Conservation (phyloP, 2,329 filamentous ascomycete species). For the Cytospora piceicola region DNA sequence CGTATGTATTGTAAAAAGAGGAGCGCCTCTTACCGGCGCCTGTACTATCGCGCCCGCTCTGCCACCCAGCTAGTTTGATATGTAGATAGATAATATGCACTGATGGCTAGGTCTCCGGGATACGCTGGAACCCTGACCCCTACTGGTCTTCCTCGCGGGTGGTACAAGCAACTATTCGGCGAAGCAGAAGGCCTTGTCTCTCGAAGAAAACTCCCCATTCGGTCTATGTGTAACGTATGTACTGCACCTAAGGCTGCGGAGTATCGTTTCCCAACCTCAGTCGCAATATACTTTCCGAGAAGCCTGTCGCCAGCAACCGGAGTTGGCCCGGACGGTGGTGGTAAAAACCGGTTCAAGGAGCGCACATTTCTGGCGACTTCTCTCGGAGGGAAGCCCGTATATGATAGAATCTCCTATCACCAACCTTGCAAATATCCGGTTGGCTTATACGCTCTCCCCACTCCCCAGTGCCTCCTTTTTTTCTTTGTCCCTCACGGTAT, state of each 20-base stretch:
- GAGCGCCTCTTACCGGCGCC: too few species aligned
- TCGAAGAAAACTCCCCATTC: neutral
- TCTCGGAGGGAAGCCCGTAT: neutral
- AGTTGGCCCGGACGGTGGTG: too few species aligned
- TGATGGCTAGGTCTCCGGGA: neutral
- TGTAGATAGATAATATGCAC: neutral
- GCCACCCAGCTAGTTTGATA: neutral
- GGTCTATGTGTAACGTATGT: neutral
- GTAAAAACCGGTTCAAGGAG: conserved; percentile 1
- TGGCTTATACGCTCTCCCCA: neutral
- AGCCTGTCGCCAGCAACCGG: neutral
- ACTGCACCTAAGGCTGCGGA: neutral
- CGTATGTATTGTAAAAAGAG: too few species aligned
- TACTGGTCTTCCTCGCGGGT: neutral
- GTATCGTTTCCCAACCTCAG: neutral
- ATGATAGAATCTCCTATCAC: neutral
- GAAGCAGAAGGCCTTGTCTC: neutral
- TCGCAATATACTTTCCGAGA: neutral
- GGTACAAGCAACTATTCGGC: neutral
- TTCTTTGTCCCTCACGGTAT: too few species aligned
- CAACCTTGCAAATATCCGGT: neutral
- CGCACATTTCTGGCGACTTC: neutral
- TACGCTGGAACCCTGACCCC: neutral
- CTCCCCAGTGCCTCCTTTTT: too few species aligned
- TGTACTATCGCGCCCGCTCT: neutral